Percentiles rank a stretch among this genome's conserved stretches.
Evolutionary conservation across 2,329 filamentous ascomycete species (phyloP).

Genomic region (Apiospora sp.): DNA sequence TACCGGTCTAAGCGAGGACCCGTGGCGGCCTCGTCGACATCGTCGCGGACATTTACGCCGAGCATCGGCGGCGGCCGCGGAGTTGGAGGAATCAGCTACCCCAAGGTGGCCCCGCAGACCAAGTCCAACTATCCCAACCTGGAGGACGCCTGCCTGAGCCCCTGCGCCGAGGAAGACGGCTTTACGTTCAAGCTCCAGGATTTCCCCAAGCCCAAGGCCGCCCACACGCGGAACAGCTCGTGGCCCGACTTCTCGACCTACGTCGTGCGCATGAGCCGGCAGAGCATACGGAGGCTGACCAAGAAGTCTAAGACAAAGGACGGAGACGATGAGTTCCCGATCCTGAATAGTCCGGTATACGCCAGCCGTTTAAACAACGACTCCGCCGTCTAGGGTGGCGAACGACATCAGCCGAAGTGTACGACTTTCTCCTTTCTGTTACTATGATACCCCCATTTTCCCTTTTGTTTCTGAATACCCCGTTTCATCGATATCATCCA

Average conservation of each 20-base stretch:
- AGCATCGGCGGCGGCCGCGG: constrained; percentile 5
- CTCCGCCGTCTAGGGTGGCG: neutral
- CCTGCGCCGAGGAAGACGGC: neutral
- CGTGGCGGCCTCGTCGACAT: neutral
- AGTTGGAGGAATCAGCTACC: neutral
- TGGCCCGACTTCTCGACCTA: constrained; percentile 13
- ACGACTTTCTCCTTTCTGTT: neutral
- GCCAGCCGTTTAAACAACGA: neutral
- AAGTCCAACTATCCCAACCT: neutral
- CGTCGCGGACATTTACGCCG: neutral
- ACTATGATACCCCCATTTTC: constrained; percentile 4
- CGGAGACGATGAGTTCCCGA: neutral
- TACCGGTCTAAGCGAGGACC: neutral
- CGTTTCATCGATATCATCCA: too few species aligned
- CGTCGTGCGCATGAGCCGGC: constrained; percentile 2
- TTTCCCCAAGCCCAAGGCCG: neutral
- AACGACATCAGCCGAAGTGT: neutral
- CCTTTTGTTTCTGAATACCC: neutral
- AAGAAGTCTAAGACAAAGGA: neutral
- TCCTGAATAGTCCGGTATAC: constrained; percentile 2
- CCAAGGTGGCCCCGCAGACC: neutral
- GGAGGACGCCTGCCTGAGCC: neutral
- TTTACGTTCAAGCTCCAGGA: constrained; percentile 20
- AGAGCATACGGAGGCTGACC: neutral
- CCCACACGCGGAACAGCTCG: constrained; percentile 6